Base-by-base conservation (phyloP, 1,284 basidiomycete species). In the Microbotryomycetes sp. region DNA sequence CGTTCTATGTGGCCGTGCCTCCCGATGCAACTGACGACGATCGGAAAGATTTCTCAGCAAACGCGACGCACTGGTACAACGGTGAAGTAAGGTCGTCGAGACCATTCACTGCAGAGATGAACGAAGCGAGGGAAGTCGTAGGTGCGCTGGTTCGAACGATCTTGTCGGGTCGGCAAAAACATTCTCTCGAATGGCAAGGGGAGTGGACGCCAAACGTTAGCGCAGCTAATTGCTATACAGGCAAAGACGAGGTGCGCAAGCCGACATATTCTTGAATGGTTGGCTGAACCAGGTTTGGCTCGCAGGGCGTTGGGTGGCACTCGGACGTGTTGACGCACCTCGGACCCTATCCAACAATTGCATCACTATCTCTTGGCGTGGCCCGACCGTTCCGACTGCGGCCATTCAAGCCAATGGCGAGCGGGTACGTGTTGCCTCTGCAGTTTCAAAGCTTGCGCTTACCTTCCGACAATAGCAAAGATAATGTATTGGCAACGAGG, bases 301-400 rank as follows among this genome's bases (percentile, higher is more conserved):
- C 4, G 54, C 53, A 65, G 61, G 85, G 84, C 56, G 90, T 94
- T 3, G 91, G 91, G 0, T 86, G 83, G 74, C 91, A 94, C 73
- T 86, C 89, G 1, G 92, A 81, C 68, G 77, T 78, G 30, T 67
- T 80, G 51, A 78, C 78, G 9, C 78, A 90, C 76, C 80, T 96
- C 13, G 92, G 92, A 2, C 92, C 92, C 5, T 91, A 87, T 73
- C 84, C 89, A 1, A 94, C 92, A 0, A 96, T 97, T 69, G 92
- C 91, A 7, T 92, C 89, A 6, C 76, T 97, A 47, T 92, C 90
- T 65, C 82, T 97, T n/a, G 91, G 91, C 81, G 74, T 66, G 79
- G 74, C 6, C 0, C 58, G 62, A 9, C 60, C 50, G 21, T 55
- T 71, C 56, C 62, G 71, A 1, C 60, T 72, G 0, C 65, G 71